phyloP scores from a whole-genome alignment of 495 filamentous ascomycete genomes.

The Penicillium ucsense region DNA sequence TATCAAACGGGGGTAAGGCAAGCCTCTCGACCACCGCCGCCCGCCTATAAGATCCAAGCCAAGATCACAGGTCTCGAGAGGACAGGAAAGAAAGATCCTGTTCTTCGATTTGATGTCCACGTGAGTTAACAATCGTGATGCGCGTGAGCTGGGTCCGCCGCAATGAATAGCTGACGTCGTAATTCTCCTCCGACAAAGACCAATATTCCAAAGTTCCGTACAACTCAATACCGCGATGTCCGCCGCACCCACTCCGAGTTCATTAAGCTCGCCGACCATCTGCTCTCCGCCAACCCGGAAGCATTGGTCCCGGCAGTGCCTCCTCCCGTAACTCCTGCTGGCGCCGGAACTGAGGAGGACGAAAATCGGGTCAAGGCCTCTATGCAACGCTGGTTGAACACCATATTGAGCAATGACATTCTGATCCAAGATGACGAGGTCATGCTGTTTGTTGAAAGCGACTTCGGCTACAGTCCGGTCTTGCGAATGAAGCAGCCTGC shows the following conservation, averaged over 20 bases:
- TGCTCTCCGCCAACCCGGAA: conserved; percentile 93
- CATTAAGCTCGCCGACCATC: conserved; percentile 83
- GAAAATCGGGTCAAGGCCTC: conserved; percentile 78
- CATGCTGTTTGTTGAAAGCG: conserved; percentile 93
- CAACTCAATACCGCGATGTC: conserved; percentile 95
- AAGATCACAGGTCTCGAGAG: conserved; percentile 91
- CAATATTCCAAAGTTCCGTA: conserved; percentile 93
- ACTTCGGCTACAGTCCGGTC: conserved; percentile 96
- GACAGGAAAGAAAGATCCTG: conserved; percentile 89
- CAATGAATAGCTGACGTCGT: conserved; percentile 1
- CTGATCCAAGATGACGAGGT: conserved; percentile 94
- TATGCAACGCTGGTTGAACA: conserved; percentile 93
- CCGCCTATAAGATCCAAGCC: conserved; percentile 77
- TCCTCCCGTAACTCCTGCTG: conserved; percentile 80
- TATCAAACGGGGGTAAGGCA: conserved; percentile 38
- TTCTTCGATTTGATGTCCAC: conserved; percentile 93
- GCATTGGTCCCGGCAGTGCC: conserved; percentile 96
- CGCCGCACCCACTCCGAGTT: conserved; percentile 94
- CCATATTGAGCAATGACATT: conserved; percentile 81
- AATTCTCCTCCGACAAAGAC: conserved; percentile 47
- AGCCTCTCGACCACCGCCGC: conserved; percentile 35
- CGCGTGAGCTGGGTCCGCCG: neutral
- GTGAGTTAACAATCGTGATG: conserved; percentile 42
- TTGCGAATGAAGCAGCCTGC: conserved; percentile 94
- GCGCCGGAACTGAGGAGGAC: conserved; percentile 94